Evolutionary conservation across 306 rosid species (phyloP).

Genomic region (Arachis hypogaea): DNA sequence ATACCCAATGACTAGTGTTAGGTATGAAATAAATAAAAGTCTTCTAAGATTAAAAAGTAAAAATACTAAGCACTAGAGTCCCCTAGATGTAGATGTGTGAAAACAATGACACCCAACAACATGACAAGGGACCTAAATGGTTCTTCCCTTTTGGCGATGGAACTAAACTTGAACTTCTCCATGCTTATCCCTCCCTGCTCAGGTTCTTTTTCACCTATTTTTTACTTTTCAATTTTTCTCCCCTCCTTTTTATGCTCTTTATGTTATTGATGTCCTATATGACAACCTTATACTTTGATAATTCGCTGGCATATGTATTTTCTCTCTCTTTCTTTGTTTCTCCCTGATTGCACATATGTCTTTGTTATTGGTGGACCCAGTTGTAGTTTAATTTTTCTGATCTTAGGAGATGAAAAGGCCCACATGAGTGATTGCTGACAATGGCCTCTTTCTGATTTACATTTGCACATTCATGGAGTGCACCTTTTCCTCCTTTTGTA

Average conservation of each 20-base stretch:
- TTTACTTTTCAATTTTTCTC: slow-evolving; percentile 29
- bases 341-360: slow-evolving; percentile 66
- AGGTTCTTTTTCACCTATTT: slow-evolving; percentile 16
- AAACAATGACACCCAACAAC: slow-evolving; percentile 70
- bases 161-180: slow-evolving; percentile 59
- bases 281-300: slow-evolving; percentile 43
- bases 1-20: slow-evolving; percentile 38
- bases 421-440: too few species aligned
- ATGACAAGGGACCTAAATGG: slow-evolving; percentile 70
- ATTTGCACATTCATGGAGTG: too few species aligned
- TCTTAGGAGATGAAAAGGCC: too few species aligned
- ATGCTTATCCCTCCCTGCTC: slow-evolving; percentile 62
- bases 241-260: slow-evolving; percentile 39
- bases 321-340: slow-evolving; percentile 30
- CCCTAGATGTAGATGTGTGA: slow-evolving; percentile 46
- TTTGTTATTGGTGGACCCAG: slow-evolving; percentile 59
- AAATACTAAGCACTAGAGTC: slow-evolving; percentile 52
- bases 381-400: background rate
- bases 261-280: slow-evolving; percentile 42
- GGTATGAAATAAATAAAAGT: slow-evolving; percentile 25
- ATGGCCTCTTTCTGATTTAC: too few species aligned
- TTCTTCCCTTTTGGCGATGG: slow-evolving; percentile 48
- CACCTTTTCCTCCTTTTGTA: too few species aligned
- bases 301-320: slow-evolving; percentile 49
- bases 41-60: slow-evolving; percentile 33